Percentiles rank a stretch among this genome's conserved stretches.
phyloP scores from a whole-genome alignment of 352 stramenopile genomes.

The Phytopythium ostracodes region DNA sequence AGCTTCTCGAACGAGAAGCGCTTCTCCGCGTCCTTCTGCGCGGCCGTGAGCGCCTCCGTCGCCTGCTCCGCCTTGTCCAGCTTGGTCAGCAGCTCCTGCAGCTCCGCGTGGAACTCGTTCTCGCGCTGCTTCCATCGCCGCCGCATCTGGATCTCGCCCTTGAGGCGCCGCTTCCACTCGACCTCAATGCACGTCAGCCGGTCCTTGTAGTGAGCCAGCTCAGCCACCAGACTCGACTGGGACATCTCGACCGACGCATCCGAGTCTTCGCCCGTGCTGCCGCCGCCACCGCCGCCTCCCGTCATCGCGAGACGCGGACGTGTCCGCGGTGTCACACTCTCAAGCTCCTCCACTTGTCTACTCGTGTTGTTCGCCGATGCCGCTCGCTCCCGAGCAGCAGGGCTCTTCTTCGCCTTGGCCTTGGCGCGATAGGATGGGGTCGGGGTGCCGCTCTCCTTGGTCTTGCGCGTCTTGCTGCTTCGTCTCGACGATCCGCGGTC shows the following conservation, averaged over 20 bases:
- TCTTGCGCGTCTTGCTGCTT: constrained; percentile 6
- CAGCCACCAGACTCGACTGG: constrained; percentile 28
- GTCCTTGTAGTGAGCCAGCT: constrained; percentile 74
- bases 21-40: constrained; percentile 66
- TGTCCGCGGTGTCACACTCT: too few species aligned
- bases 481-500: constrained; percentile 6
- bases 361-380: neutral
- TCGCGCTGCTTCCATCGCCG: constrained; percentile 76
- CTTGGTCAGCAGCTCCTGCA: constrained; percentile 55
- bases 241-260: constrained; percentile 9
- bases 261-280: constrained; percentile 6
- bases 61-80: constrained; percentile 46
- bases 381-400: neutral
- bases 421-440: neutral
- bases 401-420: constrained; percentile 2
- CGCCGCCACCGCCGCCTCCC: constrained; percentile 30
- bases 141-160: constrained; percentile 72
- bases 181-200: constrained; percentile 79
- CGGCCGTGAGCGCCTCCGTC: constrained; percentile 29
- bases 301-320: neutral
- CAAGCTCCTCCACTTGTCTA: too few species aligned
- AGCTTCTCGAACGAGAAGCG: constrained; percentile 66
- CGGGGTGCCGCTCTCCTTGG: constrained; percentile 2
- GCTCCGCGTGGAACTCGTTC: constrained; percentile 62
- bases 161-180: constrained; percentile 74